These are phyloP conservation scores for Calonectria honghensis DNA, from an alignment of 2,329 filamentous ascomycete genomes.

Conservation along the genomic window DNA sequence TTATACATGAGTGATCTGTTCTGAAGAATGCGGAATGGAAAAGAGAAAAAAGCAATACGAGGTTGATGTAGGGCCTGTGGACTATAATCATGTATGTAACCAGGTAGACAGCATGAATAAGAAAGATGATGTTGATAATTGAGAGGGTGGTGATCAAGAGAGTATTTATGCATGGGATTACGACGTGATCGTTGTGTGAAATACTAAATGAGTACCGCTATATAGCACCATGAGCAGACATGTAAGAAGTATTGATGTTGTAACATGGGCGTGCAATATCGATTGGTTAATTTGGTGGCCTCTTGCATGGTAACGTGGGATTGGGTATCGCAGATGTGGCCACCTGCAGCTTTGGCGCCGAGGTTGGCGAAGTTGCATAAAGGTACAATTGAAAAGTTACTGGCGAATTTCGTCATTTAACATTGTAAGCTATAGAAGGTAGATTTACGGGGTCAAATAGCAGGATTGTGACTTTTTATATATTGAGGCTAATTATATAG, in stretches of 20 bases:
- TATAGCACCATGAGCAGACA: no score
- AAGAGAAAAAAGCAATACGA: not conserved
- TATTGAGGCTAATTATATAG: not conserved
- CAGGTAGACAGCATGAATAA: no score
- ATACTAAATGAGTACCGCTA: not conserved
- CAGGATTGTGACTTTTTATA: not conserved
- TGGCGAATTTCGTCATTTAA: not conserved
- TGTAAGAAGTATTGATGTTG: not conserved
- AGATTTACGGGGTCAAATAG: no score
- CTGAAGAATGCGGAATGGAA: no score
- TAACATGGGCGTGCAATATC: not conserved
- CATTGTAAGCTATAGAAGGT: not conserved
- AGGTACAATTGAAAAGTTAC: no score
- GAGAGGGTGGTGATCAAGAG: not conserved
- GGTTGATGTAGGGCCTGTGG: no score
- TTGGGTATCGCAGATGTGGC: not conserved
- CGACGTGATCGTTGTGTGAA: not conserved
- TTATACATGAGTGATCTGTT: not conserved
- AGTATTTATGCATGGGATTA: not conserved
- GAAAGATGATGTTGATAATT: no score
- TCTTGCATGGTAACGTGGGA: not conserved
- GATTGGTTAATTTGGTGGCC: constrained; percentile 17
- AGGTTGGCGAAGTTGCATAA: not conserved
- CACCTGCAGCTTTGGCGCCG: not conserved
- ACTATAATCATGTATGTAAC: no score